phyloP scores from a whole-genome alignment of 352 stramenopile genomes.

The Chrysophaeum taylorii region DNA sequence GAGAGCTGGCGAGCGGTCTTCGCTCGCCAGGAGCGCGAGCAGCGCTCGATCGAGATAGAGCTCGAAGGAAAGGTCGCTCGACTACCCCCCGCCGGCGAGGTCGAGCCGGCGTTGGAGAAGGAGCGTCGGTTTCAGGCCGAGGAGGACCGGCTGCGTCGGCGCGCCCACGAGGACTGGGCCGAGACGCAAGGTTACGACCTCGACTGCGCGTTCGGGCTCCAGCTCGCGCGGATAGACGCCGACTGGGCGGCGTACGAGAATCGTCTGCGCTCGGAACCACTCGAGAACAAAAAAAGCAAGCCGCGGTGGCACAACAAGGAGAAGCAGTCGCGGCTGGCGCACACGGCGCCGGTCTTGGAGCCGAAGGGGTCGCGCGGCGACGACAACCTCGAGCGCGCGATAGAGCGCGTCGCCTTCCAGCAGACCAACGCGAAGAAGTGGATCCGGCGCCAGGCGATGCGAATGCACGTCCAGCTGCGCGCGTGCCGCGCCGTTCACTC shows the following conservation, averaged over 20 bases:
- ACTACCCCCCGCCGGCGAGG: neutral
- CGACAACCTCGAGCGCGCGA: neutral
- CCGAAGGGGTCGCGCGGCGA: neutral
- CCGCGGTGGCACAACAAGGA: conserved; percentile 19
- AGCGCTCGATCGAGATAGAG: neutral
- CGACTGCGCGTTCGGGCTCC: conserved; percentile 12
- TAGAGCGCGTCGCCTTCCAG: conserved; percentile 18
- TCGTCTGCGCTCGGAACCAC: neutral
- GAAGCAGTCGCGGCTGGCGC: conserved; percentile 14
- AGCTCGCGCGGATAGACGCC: conserved; percentile 18
- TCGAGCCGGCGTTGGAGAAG: neutral
- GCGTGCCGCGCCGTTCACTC: no score
- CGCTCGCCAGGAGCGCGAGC: conserved; percentile 8
- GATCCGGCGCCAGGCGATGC: conserved; percentile 16
- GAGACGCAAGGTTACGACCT: conserved; percentile 16
- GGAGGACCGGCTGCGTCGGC: conserved; percentile 6
- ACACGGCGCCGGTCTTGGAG: conserved; percentile 22
- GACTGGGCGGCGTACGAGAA: conserved; percentile 24
- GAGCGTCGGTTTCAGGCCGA: conserved; percentile 12
- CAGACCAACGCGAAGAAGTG: conserved; percentile 22
- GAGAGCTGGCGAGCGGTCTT: conserved; percentile 2
- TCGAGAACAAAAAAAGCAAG: neutral
- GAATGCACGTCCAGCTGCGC: neutral
- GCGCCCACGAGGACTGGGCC: neutral
- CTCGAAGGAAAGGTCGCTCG: neutral